A percentile compares a stretch with the other conserved stretches of the same genome.
phyloP scores from a whole-genome alignment of 2,329 filamentous ascomycete species.

The Delphinella strobiligena region DNA sequence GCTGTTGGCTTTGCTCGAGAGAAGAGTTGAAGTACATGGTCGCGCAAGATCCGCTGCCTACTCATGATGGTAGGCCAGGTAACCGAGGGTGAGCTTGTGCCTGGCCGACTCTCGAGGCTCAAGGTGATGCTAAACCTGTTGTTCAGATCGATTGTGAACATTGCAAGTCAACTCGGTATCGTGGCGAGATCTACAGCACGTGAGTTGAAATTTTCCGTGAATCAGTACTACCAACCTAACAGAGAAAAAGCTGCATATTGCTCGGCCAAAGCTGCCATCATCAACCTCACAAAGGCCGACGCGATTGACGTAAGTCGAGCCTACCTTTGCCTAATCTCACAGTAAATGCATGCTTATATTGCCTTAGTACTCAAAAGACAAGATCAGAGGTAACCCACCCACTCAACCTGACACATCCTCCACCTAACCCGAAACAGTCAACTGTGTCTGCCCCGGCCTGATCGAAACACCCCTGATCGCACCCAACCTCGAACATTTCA shows the following conservation, averaged over 20 bases:
- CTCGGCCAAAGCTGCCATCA: slow-evolving; percentile 35
- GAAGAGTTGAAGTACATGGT: slow-evolving; percentile 33
- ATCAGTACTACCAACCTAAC: too few relatives aligned
- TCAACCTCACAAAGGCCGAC: slow-evolving; percentile 35
- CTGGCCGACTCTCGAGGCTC: too few relatives aligned
- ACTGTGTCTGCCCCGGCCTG: slow-evolving; percentile 35
- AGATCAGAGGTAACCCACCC: slow-evolving; percentile 29
- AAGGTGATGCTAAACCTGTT: not conserved
- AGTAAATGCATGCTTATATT: slow-evolving; percentile 2
- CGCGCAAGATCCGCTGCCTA: slow-evolving; percentile 29
- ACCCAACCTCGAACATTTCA: slow-evolving; percentile 21
- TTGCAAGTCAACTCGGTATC: slow-evolving; percentile 32
- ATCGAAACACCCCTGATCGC: slow-evolving; percentile 36
- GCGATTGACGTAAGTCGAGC: slow-evolving; percentile 32
- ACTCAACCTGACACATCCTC: not conserved
- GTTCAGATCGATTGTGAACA: slow-evolving; percentile 27
- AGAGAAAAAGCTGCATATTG: slow-evolving; percentile 29
- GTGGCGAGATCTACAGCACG: slow-evolving; percentile 30
- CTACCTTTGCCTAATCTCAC: not conserved
- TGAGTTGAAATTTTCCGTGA: too few relatives aligned
- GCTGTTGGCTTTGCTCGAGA: slow-evolving; percentile 33
- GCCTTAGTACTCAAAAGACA: slow-evolving; percentile 31
- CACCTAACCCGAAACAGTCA: slow-evolving; percentile 16
- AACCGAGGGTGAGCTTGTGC: slow-evolving; percentile 21
- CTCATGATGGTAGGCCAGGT: slow-evolving; percentile 32